Base-by-base conservation (phyloP, 2,329 filamentous ascomycete species). In the Drechmeria coniospora region DNA sequence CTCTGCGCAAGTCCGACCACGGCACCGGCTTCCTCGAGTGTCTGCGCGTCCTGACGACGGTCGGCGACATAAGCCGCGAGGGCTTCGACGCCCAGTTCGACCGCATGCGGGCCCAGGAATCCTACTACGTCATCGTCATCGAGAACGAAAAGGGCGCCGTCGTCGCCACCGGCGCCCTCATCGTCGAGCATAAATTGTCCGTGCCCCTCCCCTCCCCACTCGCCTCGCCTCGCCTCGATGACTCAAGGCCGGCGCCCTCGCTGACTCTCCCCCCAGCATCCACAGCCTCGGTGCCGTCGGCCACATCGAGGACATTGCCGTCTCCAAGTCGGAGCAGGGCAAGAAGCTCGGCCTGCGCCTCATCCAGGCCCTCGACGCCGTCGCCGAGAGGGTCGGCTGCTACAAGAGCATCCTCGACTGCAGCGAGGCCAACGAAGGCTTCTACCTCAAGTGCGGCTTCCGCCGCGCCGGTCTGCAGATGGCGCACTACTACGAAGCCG, bases 341-440 rank as follows among this genome's bases (percentile, higher is more conserved):
- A 94, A 95, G 71, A 94, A 93, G 60, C 65, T 95, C 23, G 90
- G 90, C 4, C 61, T 94, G 47, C 71, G 83, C 40, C 78, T 95
- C 40, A 95, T 95, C 45, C 82, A 95, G 59, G 84, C 87, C 6
- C 67, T 98, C 47, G 86, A 95, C 56, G 79, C 68, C 49, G 75
- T 95, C 34, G 84, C 86, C 30, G 74, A 82, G 50, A 71, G 83
- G 50, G 76, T 90, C 32, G 90, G 87, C 30, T 95, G 87, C 58
- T 95, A 95, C 59, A 95, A 90, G 77, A 84, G 75, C 39, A 95
- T 98, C 42, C 69, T 95, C 38, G 87, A 95, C 56, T 98, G 90
- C 63, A 92, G 80, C 40, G 87, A 94, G 56, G 73, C 79, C 43
- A 98, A 95, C 52, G 84, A 93, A 55, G 87, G 86, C 14, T 95